Evolutionary conservation across 2,329 filamentous ascomycete species (phyloP).

Genomic region (Pseudogymnoascus sp.): DNA sequence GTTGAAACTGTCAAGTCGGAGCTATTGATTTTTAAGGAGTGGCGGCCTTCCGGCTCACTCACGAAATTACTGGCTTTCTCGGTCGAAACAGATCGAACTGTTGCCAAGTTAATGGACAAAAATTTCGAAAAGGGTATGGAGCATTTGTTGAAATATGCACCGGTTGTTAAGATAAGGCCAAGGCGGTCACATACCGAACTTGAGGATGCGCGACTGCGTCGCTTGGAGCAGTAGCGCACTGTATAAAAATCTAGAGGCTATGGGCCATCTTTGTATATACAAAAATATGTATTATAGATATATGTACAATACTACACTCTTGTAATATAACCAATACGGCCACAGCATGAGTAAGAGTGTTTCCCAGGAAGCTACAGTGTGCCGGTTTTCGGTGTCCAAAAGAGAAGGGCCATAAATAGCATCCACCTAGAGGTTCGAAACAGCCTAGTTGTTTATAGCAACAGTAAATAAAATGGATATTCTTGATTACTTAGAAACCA

Average conservation of each 20-base stretch:
- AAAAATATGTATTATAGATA: constrained; percentile 2
- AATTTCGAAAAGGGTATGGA: background rate
- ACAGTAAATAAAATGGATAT: background rate
- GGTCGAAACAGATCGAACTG: background rate
- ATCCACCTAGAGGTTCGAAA: background rate
- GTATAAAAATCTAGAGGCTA: background rate
- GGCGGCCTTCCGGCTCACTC: background rate
- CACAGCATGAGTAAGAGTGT: background rate
- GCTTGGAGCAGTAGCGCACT: background rate
- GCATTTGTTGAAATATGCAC: background rate
- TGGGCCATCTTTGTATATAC: background rate
- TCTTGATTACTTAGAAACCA: background rate
- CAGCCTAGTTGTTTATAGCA: background rate
- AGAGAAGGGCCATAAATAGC: background rate
- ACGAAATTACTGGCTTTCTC: background rate
- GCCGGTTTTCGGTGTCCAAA: background rate
- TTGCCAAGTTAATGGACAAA: background rate
- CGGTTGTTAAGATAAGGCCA: background rate
- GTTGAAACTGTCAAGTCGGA: background rate
- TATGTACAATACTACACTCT: constrained; percentile 5
- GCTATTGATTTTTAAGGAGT: background rate
- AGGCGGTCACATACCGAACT: background rate
- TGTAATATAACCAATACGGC: background rate
- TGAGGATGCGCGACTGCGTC: background rate
- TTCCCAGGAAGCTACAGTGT: background rate